Percentiles rank a stretch among this genome's conserved stretches.
Evolutionary conservation across 768 basidiomycete species (phyloP).

Genomic region (Tephrocybe rancida): DNA sequence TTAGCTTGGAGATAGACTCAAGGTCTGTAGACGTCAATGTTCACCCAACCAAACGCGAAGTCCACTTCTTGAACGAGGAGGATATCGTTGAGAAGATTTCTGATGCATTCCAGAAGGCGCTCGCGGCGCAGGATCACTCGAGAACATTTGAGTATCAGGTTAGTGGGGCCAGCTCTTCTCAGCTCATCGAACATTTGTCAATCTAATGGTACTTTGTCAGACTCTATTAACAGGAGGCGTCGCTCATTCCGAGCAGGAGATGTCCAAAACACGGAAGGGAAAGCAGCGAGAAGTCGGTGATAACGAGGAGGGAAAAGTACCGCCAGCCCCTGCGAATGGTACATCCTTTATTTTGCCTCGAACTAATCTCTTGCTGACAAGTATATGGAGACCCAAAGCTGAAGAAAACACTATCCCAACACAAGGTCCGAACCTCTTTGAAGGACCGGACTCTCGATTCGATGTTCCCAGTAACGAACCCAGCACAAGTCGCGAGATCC

Average conservation of each 20-base stretch:
- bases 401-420: slow-evolving; percentile 70
- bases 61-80: slow-evolving; percentile 93
- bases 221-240: slow-evolving; percentile 62
- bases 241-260: slow-evolving; percentile 27
- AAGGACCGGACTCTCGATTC: slow-evolving; percentile 92
- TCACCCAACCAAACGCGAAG: slow-evolving; percentile 96
- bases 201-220: slow-evolving; percentile 30
- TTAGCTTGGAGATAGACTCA: slow-evolving; percentile 82
- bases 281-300: slow-evolving; percentile 34
- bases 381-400: neutral
- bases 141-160: slow-evolving; percentile 77
- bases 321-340: slow-evolving; percentile 27
- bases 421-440: slow-evolving; percentile 90
- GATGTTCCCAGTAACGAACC: slow-evolving; percentile 79
- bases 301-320: slow-evolving; percentile 27
- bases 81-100: slow-evolving; percentile 77
- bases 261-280: slow-evolving; percentile 40
- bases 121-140: slow-evolving; percentile 67
- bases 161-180: neutral
- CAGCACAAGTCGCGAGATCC: slow-evolving; percentile 40
- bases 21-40: slow-evolving; percentile 95
- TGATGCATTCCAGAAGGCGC: slow-evolving; percentile 66
- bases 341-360: neutral
- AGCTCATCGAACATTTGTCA: neutral
- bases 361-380: neutral